A percentile compares a stretch with the other conserved stretches of the same genome.
Conservation (phyloP, 768 basidiomycete genomes). For the Hypsizygus marmoreus region DNA sequence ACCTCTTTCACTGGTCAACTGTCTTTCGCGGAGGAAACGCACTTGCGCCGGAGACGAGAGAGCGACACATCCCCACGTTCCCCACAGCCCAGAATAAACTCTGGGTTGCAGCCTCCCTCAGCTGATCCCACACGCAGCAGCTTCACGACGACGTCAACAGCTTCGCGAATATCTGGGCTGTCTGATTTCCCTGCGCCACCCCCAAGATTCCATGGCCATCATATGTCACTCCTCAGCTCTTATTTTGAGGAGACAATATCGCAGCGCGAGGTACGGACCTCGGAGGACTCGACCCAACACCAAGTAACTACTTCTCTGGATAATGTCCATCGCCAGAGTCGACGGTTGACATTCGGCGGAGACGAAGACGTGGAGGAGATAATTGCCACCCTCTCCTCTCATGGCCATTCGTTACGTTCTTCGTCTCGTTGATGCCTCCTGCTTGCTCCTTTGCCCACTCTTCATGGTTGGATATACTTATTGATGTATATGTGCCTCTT, state of each 20-base stretch:
- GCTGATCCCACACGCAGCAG: conserved; percentile 47
- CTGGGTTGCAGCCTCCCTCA: conserved; percentile 34
- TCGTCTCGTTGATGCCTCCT: too few relatives aligned
- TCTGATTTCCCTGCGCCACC: conserved; percentile 77
- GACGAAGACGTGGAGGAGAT: conserved; percentile 30
- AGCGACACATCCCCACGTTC: neutral
- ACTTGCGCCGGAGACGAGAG: conserved; percentile 2
- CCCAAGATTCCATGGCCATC: conserved; percentile 25
- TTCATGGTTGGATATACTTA: too few relatives aligned
- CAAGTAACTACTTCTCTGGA: conserved; percentile 7
- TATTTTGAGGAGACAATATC: conserved; percentile 39
- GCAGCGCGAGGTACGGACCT: conserved; percentile 15
- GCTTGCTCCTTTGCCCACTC: too few relatives aligned
- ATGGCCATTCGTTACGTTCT: conserved; percentile 19
- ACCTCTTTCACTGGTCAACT: conserved; percentile 41
- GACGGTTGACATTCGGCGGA: conserved; percentile 26
- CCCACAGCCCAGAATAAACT: conserved; percentile 10
- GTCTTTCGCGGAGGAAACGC: conserved; percentile 20
- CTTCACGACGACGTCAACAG: conserved; percentile 60
- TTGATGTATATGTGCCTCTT: too few relatives aligned
- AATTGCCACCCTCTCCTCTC: conserved; percentile 25
- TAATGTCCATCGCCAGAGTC: conserved; percentile 6
- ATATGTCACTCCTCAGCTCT: conserved; percentile 45
- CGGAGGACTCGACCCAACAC: conserved; percentile 7
- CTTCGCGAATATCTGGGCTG: conserved; percentile 68